Percentiles rank a stretch among this genome's conserved stretches.
These are phyloP conservation scores for Fraxinus sp. DNA, from an alignment of 305 asterid species.

Conservation along the genomic window DNA sequence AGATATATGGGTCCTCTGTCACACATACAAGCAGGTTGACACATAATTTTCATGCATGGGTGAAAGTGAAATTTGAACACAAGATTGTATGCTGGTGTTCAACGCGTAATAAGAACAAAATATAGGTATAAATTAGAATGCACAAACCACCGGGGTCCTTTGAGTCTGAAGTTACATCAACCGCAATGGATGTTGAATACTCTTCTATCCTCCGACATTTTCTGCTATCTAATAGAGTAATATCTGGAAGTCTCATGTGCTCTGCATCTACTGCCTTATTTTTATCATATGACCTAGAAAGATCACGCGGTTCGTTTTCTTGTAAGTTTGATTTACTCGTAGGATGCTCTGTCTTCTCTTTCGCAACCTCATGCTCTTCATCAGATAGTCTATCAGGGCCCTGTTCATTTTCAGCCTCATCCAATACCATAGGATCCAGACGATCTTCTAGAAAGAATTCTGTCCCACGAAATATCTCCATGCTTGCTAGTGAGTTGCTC, in stretches of 20 bases:
- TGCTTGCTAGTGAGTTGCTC: slow-evolving; percentile 30
- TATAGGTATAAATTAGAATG: slow-evolving; percentile 18
- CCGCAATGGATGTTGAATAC: slow-evolving; percentile 31
- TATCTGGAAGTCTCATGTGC: slow-evolving; percentile 27
- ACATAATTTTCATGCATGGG: not conserved
- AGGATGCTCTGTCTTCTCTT: slow-evolving; percentile 21
- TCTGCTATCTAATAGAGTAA: slow-evolving; percentile 29
- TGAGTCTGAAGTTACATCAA: slow-evolving; percentile 40
- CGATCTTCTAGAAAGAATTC: slow-evolving; percentile 50
- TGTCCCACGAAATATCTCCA: slow-evolving; percentile 40
- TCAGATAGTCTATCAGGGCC: slow-evolving; percentile 26
- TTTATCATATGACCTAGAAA: slow-evolving; percentile 30
- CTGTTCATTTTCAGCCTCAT: slow-evolving; percentile 41
- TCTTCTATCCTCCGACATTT: slow-evolving; percentile 33
- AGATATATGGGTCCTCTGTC: not conserved
- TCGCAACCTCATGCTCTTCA: slow-evolving; percentile 26
- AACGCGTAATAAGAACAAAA: not conserved
- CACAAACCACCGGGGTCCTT: slow-evolving; percentile 46
- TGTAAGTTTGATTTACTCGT: slow-evolving; percentile 8
- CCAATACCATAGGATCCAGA: slow-evolving; percentile 57
- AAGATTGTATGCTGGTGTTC: not conserved
- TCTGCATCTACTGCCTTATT: slow-evolving; percentile 28
- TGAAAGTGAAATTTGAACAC: not conserved
- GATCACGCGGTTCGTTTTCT: slow-evolving; percentile 31
- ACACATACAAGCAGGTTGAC: not conserved